Evolutionary conservation across 495 filamentous ascomycete species (phyloP), one percentile per base, ranked within the genome.

Genomic region (Pyrenula massariospora): DNA sequence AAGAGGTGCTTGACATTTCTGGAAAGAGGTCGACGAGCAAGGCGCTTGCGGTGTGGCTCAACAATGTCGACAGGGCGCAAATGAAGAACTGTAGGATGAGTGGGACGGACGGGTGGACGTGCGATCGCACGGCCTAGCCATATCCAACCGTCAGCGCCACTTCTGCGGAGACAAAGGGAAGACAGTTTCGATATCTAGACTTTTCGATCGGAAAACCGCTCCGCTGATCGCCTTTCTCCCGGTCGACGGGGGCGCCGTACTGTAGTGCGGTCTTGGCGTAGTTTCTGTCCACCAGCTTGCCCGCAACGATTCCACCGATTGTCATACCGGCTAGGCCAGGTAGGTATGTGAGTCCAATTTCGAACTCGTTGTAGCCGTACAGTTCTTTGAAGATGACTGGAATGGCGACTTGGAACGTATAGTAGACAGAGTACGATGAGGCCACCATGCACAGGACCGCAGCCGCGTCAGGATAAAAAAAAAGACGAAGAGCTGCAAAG

Each of bases 261-360:
- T 60, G 49, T 25, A 60, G 64, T 3, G 76, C 77, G 2, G 68
- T 61, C 5, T 65, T 62, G n/a, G 68, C 66, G 62, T 75, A 81
- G 55, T 78, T 77, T 21, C 59, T 59, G 55, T 79, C 77, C 59
- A 79, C 58, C 64, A 95, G 86, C 67, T 92, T 89, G 58, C 92
- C 92, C 65, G 91, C 89, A 59, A 88, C 83, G 58, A 95, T 84
- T 47, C 89, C 88, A 58, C 90, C 93, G 53, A 95, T 83, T 52
- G 87, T 89, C 54, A 92, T 70, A 20, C 77, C 76, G 0, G 70
- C 56, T 0, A 72, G 73, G 36, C 75, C 69, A 2, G 77, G 68
- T 8, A 79, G 68, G 31, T 73, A 80, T 54, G 70, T 72, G 1
- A 78, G 63, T n/a, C 78, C 78, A 36, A 80, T 61, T 22, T 77